Percentiles rank a stretch among this genome's conserved stretches.
These are phyloP conservation scores for Apophysomyces ossiformis DNA, from an alignment of 371 early-diverging fungal genomes.

Conservation along the genomic window DNA sequence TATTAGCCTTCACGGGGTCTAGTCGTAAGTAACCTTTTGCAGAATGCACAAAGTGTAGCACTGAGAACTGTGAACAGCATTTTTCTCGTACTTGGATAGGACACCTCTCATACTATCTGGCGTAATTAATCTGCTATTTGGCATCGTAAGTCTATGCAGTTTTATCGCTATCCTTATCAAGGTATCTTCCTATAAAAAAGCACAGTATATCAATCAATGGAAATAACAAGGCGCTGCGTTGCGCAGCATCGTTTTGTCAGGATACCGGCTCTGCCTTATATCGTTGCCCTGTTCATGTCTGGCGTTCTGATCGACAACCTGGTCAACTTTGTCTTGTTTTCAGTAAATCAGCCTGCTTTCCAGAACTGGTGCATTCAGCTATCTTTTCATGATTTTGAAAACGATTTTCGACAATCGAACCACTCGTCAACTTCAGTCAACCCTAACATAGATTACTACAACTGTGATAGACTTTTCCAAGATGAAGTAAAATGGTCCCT, in stretches of 20 bases:
- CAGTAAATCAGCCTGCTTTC: constrained; percentile 17
- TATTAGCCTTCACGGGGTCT: constrained; percentile 29
- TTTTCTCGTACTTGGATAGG: constrained; percentile 31
- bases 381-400: neutral
- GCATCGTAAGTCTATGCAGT: constrained; percentile 25
- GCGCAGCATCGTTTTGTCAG: constrained; percentile 17
- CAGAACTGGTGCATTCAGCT: constrained; percentile 16
- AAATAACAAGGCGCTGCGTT: neutral
- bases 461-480: constrained; percentile 45
- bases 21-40: constrained; percentile 27
- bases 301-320: constrained; percentile 22
- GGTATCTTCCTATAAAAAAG: neutral
- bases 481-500: constrained; percentile 53
- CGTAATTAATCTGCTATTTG: constrained; percentile 34
- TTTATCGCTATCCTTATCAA: constrained; percentile 15
- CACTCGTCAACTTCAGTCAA: neutral
- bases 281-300: constrained; percentile 9
- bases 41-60: no score
- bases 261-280: constrained; percentile 21
- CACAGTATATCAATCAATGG: neutral
- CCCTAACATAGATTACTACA: constrained; percentile 34
- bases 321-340: constrained; percentile 28
- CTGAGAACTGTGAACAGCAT: constrained; percentile 17
- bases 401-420: neutral
- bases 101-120: constrained; percentile 34